These are phyloP conservation scores for Amylocystis lapponica DNA, from an alignment of 768 basidiomycete genomes.

Conservation along the genomic window DNA sequence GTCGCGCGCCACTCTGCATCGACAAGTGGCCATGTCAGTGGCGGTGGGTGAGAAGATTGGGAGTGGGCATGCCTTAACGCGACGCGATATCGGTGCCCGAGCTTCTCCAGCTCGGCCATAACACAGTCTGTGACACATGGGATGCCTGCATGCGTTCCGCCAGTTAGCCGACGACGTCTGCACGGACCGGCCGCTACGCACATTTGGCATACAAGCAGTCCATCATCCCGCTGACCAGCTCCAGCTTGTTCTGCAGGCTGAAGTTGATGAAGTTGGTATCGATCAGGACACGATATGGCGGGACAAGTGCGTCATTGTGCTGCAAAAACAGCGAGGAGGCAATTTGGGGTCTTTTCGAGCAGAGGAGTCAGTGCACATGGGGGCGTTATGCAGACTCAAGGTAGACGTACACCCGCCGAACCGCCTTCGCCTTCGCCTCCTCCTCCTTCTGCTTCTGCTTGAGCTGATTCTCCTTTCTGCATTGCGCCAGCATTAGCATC, in stretches of 20 bases:
- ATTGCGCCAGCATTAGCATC: neutral
- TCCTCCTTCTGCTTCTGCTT: constrained; percentile 86
- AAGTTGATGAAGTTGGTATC: constrained; percentile 99
- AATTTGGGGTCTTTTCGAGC: constrained; percentile 57
- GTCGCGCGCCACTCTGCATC: constrained; percentile 87
- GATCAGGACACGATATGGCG: constrained; percentile 94
- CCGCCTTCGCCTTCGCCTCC: constrained; percentile 71
- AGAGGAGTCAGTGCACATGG: neutral
- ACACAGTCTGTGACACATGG: constrained; percentile 99
- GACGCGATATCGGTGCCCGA: constrained; percentile 92
- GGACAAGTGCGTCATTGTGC: constrained; percentile 93
- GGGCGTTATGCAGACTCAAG: neutral
- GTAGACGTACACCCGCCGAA: constrained; percentile 75
- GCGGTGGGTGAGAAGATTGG: neutral
- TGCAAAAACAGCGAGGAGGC: constrained; percentile 92
- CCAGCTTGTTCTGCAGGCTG: constrained; percentile 94
- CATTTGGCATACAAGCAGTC: constrained; percentile 98
- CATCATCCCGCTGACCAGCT: constrained; percentile 98
- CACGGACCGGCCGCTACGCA: constrained; percentile 35
- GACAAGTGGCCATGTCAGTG: neutral
- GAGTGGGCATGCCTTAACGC: constrained; percentile 70
- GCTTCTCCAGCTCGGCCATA: constrained; percentile 96
- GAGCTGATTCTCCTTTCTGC: constrained; percentile 87
- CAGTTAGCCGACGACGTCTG: neutral
- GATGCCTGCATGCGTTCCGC: constrained; percentile 47